A percentile compares a stretch with the other conserved stretches of the same genome.
phyloP scores from a whole-genome alignment of 306 rosid species.

The Rosa lucieae region DNA sequence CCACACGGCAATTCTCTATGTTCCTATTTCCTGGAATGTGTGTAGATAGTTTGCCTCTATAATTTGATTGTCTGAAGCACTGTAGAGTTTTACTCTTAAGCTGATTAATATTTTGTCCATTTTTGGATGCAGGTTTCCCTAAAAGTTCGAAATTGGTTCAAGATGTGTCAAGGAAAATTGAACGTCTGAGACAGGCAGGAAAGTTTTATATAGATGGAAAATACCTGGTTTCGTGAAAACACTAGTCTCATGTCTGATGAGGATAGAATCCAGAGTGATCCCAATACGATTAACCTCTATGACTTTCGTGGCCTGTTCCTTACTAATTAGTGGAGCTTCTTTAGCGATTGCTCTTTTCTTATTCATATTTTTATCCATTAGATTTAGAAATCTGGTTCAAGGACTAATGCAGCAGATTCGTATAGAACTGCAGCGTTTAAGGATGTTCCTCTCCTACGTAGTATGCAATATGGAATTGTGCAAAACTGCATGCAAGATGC shows the following conservation, averaged over 20 bases:
- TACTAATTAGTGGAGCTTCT: not conserved
- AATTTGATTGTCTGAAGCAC: no score
- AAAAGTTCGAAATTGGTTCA: not conserved
- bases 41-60: no score
- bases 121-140: conserved; percentile 1
- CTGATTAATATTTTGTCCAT: no score
- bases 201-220: not conserved
- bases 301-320: conserved; percentile 11
- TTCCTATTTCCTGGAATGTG: no score
- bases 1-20: no score
- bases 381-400: not conserved
- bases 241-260: no score
- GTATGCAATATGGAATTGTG: no score
- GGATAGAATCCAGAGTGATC: not conserved
- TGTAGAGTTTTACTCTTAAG: no score
- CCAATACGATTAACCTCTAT: not conserved
- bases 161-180: conserved; percentile 1
- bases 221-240: not conserved
- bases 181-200: not conserved
- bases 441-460: no score
- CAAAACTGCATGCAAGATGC: no score
- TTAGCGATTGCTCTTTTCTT: not conserved
- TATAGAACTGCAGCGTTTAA: no score
- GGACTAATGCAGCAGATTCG: no score
- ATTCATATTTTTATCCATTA: not conserved